Base-by-base conservation (phyloP, 345 rosid genomes). In the Passiflora organensis region DNA sequence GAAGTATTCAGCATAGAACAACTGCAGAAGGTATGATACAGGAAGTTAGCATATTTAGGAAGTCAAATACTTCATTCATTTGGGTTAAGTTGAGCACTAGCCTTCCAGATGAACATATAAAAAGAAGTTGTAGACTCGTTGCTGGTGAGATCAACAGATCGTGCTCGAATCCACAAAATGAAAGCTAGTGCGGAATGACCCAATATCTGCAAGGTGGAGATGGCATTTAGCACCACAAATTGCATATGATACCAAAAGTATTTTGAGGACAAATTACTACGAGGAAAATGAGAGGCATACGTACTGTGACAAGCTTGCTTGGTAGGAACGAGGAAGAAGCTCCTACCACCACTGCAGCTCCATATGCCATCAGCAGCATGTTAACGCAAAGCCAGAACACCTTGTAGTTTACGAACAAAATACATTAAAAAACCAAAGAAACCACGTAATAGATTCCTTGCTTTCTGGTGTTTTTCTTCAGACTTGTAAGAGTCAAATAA, bases 81-180 rank as follows among this genome's bases (percentile, higher is more conserved):
- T n/a, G n/a, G n/a, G n/a, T n/a, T n/a, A n/a, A n/a, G n/a, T n/a
- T n/a, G n/a, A n/a, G n/a, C 54, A 68, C 61, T 65, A 22, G 19
- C 78, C 78, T 69, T 62, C 75, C 78, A 69, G 4, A 69, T 74
- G 69, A 74, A 66, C 75, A 69, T 62, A 38, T 69, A 69, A 50
- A 69, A 69, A 1, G 63, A 62, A 48, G 72, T 18, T n/a, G 51
- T 43, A 6, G 75, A 66, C 13, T 45, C 43, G 23, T 74, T 70
- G 25, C 53, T 43, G 0, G 63, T 39, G 2, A 70, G 45, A 55
- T 70, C 72, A 9, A 59, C 60, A 13, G 67, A 51, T 41, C 45
- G 50, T 46, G 72, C 75, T 46, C 59, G 57, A 22, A 50, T 15
- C 67, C 60, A 74, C n/a, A 74, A 25, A n/a, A 51, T 1, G 21